Conservation (phyloP, 148 eudicot genomes). For the Fagopyrum esculentum region DNA sequence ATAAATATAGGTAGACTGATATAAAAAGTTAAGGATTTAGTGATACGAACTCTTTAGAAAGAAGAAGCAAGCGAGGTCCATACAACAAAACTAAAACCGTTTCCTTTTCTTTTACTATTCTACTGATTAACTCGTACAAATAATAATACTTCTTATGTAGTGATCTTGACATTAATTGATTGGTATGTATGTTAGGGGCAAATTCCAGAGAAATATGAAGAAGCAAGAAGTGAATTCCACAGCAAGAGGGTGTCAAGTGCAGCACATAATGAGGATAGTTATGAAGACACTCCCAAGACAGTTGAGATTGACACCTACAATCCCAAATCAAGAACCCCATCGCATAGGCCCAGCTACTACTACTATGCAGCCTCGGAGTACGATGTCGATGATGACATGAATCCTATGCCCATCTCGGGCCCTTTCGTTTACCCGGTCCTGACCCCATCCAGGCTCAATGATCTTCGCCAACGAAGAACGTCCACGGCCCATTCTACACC, state of each 20-base stretch:
- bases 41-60: too few relatives aligned
- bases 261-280: slow-evolving; percentile 33
- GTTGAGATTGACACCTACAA: slow-evolving; percentile 77
- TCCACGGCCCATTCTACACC: slow-evolving; percentile 82
- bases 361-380: slow-evolving; percentile 28
- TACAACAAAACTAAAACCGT: not conserved
- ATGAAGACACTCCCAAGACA: slow-evolving; percentile 72
- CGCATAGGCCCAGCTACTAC: slow-evolving; percentile 27
- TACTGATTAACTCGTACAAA: too few relatives aligned
- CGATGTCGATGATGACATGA: slow-evolving; percentile 24
- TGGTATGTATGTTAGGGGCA: not conserved
- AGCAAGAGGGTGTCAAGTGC: slow-evolving; percentile 58
- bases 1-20: too few relatives aligned
- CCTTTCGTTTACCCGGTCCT: slow-evolving; percentile 40
- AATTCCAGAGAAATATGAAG: slow-evolving; percentile 47
- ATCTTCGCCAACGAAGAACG: slow-evolving; percentile 28
- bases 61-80: not conserved
- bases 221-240: slow-evolving; percentile 36
- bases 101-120: not conserved
- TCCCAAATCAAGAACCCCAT: slow-evolving; percentile 46
- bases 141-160: too few relatives aligned
- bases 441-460: slow-evolving; percentile 31
- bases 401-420: slow-evolving; percentile 23
- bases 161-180: too few relatives aligned
- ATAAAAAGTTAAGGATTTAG: too few relatives aligned